Evolutionary conservation across 805 yeast species (phyloP).

Genomic region (Candida ascalaphidarum): DNA sequence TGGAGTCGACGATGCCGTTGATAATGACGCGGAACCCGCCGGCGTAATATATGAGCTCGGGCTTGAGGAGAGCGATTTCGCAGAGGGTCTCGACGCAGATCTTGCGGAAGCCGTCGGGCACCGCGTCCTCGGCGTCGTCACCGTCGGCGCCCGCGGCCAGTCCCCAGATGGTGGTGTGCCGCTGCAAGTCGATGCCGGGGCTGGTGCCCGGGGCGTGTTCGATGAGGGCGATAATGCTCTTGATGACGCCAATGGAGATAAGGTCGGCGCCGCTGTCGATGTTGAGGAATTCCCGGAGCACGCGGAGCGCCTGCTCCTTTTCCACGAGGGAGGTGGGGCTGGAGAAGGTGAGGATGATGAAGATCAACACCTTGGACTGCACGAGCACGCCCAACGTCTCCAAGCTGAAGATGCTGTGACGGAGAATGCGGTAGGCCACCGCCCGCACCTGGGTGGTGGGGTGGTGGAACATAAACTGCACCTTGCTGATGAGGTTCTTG

Average conservation of each 20-base stretch:
- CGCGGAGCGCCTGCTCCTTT: constrained; percentile 68
- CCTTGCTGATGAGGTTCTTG: constrained; percentile 44
- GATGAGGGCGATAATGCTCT: constrained; percentile 56
- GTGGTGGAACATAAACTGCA: constrained; percentile 55
- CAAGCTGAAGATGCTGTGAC: constrained; percentile 51
- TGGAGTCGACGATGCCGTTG: constrained; percentile 23
- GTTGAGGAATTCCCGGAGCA: constrained; percentile 55
- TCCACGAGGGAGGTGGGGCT: constrained; percentile 51
- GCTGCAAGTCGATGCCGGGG: too few species aligned
- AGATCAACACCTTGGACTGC: constrained; percentile 49
- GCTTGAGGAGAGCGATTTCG: constrained; percentile 29
- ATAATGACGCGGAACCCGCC: constrained; percentile 46
- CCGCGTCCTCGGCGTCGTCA: constrained; percentile 1
- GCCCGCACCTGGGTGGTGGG: constrained; percentile 56
- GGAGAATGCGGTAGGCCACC: constrained; percentile 65
- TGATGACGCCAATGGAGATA: constrained; percentile 54
- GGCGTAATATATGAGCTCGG: constrained; percentile 37
- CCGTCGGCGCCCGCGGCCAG: background rate
- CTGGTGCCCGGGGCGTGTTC: too few species aligned
- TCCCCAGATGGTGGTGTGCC: background rate
- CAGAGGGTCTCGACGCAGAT: constrained; percentile 36
- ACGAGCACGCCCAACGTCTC: constrained; percentile 48
- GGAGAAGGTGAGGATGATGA: constrained; percentile 56
- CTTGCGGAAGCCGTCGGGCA: constrained; percentile 26
- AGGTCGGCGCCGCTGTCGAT: constrained; percentile 41